A percentile compares a stretch with the other conserved stretches of the same genome.
Conservation (phyloP, 192 early-diverging fungal species). For the Podila clonocystis region DNA sequence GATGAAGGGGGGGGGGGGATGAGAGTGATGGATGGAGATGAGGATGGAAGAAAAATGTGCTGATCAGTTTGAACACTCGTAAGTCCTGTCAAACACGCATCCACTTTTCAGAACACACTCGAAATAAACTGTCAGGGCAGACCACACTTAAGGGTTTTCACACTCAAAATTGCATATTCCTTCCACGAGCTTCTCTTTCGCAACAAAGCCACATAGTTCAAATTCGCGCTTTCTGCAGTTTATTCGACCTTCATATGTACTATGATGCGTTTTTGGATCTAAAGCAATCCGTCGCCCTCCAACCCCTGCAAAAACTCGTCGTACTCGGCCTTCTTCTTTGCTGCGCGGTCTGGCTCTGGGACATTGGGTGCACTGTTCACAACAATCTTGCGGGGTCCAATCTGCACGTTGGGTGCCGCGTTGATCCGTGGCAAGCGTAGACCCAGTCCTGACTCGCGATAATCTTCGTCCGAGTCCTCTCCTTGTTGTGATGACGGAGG, state of each 20-base stretch:
- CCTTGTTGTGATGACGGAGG: background rate
- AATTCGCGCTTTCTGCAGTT: background rate
- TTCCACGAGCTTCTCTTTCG: constrained; percentile 5
- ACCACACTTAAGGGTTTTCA: background rate
- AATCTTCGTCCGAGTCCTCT: background rate
- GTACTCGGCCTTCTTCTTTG: constrained; percentile 48
- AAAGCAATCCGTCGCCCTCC: constrained; percentile 43
- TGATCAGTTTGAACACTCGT: background rate
- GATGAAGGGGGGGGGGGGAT: background rate
- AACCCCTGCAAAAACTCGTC: constrained; percentile 40
- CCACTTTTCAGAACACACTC: background rate
- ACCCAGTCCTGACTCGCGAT: constrained; percentile 33
- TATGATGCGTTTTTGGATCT: background rate
- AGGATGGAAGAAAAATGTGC: background rate
- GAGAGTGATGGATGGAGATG: constrained; percentile 1
- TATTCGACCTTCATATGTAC: background rate
- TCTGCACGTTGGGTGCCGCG: constrained; percentile 23
- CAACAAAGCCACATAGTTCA: background rate
- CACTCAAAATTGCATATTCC: background rate
- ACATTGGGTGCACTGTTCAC: constrained; percentile 47
- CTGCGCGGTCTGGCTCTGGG: constrained; percentile 24
- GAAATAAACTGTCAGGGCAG: background rate
- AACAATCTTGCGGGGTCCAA: constrained; percentile 21
- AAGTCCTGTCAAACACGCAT: background rate
- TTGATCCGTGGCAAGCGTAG: constrained; percentile 36